Base-by-base conservation (phyloP, 1,284 basidiomycete genomes). In the Pyrrhoderma lamaoense region DNA sequence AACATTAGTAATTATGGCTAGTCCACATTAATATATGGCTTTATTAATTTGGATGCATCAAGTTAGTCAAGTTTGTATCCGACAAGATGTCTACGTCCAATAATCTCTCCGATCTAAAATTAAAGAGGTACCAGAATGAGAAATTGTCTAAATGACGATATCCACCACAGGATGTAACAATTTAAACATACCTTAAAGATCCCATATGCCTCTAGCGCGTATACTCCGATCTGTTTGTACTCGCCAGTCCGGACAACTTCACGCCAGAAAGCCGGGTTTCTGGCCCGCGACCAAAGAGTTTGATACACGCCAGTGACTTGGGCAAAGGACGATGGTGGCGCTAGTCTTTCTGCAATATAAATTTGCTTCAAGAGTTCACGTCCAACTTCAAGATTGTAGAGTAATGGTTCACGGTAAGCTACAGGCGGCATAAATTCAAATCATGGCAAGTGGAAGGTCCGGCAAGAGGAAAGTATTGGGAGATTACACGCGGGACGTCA, bases 351-450 rank as follows among this genome's bases (percentile, higher is more conserved):
- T 44, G 85, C 82, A 58, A 89, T 69, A 74, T 97, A 98, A 55
- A 98, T 80, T 65, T 95, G 91, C 72, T 94, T 93, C 59, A 83
- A 68, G 59, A 98, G 65, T 63, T 94, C 91, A 55, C 85, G 81
- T 45, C 83, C 77, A 53, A 97, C 91, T 54, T 88, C 73, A 50
- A 88, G 72, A 74, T 94, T 93, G 75, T 93, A 94, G 25, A 80
- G 60, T 49, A 94, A 60, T 14, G 93, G 92, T 64, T 89, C 77
- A 58, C 81, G 80, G 74, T 93, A 93, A 27, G 82, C 92, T 94
- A 40, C 23, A 19, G 18, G 9, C 18, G 16, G 13, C 35, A 37
- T 37, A 37, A 16, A 37, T 11, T 11, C n/a, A n/a, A n/a, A n/a
- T n/a, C n/a, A n/a, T n/a, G n/a, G n/a, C n/a, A n/a, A 16, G 16